A percentile compares a stretch with the other conserved stretches of the same genome.
Evolutionary conservation across 768 basidiomycete species (phyloP).

Genomic region (Boletus subcaerulescens): DNA sequence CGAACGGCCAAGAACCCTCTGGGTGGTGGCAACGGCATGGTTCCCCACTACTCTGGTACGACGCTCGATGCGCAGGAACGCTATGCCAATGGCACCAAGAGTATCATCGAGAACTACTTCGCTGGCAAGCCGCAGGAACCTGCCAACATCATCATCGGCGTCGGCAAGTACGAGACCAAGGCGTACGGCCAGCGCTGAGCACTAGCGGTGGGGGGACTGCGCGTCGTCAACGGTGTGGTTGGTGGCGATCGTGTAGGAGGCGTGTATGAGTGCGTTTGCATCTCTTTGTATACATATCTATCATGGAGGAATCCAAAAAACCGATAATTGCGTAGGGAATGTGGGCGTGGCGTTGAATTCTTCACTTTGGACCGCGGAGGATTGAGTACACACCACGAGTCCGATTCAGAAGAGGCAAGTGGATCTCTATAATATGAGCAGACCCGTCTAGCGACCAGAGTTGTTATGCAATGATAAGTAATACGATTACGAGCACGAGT

Average conservation of each 20-base stretch:
- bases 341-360: too few relatives aligned
- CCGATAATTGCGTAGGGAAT: too few relatives aligned
- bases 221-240: not conserved
- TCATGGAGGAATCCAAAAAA: not conserved
- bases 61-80: conserved; percentile 87
- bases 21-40: conserved; percentile 87
- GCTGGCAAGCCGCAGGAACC: conserved; percentile 63
- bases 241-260: not conserved
- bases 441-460: not conserved
- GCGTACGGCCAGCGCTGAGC: conserved; percentile 36
- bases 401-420: too few relatives aligned
- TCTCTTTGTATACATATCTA: not conserved
- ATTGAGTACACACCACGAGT: too few relatives aligned
- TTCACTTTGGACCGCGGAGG: too few relatives aligned
- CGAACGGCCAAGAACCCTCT: conserved; percentile 77
- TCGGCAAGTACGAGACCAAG: conserved; percentile 49
- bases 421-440: not conserved
- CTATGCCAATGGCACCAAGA: conserved; percentile 71
- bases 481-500: not conserved
- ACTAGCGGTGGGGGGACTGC: not conserved
- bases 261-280: not conserved
- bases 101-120: conserved; percentile 72
- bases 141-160: conserved; percentile 76
- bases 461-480: not conserved
- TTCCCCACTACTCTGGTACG: conserved; percentile 84